Conservation (phyloP, 108 stramenopile genomes). For the Cyclotella sp. region DNA sequence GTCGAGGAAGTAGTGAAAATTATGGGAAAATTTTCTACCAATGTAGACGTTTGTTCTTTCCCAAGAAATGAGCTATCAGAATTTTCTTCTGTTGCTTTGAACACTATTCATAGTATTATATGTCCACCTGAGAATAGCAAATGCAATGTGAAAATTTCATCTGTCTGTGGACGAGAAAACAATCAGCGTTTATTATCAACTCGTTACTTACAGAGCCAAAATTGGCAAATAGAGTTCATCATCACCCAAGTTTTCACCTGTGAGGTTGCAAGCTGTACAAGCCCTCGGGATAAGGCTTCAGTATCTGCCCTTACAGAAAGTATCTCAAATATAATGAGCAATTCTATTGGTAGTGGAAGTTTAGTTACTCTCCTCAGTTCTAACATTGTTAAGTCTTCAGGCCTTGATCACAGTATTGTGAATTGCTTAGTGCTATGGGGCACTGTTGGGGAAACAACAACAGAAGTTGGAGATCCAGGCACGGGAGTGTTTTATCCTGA, state of each 20-base stretch:
- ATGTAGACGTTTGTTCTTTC: neutral
- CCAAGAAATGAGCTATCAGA: neutral
- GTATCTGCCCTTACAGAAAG: neutral
- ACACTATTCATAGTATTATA: neutral
- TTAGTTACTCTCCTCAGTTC: conserved; percentile 8
- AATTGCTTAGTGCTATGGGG: conserved; percentile 16
- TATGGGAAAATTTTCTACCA: neutral
- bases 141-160: neutral
- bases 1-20: conserved; percentile 1
- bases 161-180: neutral
- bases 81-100: neutral
- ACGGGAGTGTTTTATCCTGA: conserved; percentile 14
- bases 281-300: neutral
- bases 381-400: conserved; percentile 1
- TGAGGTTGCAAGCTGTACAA: conserved; percentile 1
- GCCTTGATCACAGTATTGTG: neutral
- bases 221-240: conserved; percentile 15
- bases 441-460: neutral
- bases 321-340: neutral
- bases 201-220: neutral
- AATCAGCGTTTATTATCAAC: neutral
- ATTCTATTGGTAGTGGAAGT: neutral
- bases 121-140: neutral
- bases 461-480: neutral
- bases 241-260: conserved; percentile 1